Evolutionary conservation across 2,329 filamentous ascomycete genomes (phyloP), one percentile per base, ranked within the genome.

Genomic region (Keithomyces neogunnii): DNA sequence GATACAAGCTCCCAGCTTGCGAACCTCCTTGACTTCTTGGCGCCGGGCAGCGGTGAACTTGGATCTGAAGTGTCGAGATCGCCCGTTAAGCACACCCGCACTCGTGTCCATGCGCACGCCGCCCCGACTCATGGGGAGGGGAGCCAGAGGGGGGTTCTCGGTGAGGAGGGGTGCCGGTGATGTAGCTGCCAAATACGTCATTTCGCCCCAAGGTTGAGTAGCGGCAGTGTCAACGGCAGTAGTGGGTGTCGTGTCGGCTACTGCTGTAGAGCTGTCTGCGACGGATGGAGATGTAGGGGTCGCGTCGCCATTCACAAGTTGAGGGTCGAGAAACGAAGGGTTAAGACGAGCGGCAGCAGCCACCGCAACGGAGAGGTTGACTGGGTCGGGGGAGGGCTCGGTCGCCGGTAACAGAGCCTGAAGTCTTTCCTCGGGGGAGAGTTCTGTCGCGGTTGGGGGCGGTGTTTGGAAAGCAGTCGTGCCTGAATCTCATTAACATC

Each of bases 1-100:
- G 49, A 85, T 83, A 57, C 82, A 86, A 10, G 82, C 82, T 5
- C 82, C 82, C 36, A 82, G 75, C 58, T 82, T 81, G 29, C 82
- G 77, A 28, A 85, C 79, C 55, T 81, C 78, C 56, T 84, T 80
- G 2, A 86, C 82, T 59, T 85, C 79, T 60, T 80, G 82, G 28
- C 82, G 73, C n/a, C 82, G 73, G 1, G 69, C 69, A 4, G 78
- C 71, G 26, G 75, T 78, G 56, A 85, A 85, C 7, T 77, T 72
- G 3, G 79, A 77, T 8, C 81, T 75, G 6, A 75, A 73, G 57
- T 83, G 74, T 13, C 75, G 74, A 2, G 74, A 69, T 49, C 72
- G 73, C 9, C 76, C 75, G 45, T 79, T 73, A 2, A 72, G 63
- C 1, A 63, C 58, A 3, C 64, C 60, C 47, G 72, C 69, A 31